Evolutionary conservation across 805 yeast species (phyloP).

Genomic region (Lipomyces oligophaga): DNA sequence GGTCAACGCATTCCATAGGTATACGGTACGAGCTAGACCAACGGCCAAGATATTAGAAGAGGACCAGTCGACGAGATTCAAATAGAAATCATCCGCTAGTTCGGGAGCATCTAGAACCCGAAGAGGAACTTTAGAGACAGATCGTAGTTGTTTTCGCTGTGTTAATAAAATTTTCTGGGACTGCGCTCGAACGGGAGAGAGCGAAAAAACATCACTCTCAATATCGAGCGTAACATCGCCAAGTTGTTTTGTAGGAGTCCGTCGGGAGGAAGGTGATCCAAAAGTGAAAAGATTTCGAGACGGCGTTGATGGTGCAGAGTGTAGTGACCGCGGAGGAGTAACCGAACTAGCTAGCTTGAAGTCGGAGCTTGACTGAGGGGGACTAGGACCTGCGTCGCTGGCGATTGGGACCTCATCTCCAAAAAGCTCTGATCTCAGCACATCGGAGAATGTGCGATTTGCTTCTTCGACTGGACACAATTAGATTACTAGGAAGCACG

Average conservation of each 20-base stretch:
- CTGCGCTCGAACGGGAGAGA: slow-evolving; percentile 86
- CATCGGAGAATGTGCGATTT: slow-evolving; percentile 77
- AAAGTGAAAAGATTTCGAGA: slow-evolving; percentile 66
- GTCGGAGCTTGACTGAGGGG: slow-evolving; percentile 24
- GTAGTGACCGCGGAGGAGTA: slow-evolving; percentile 24
- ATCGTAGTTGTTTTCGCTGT: slow-evolving; percentile 75
- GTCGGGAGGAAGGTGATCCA: slow-evolving; percentile 56
- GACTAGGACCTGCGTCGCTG: slow-evolving; percentile 32
- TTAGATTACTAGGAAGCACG: not conserved
- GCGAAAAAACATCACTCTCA: slow-evolving; percentile 70
- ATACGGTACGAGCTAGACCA: slow-evolving; percentile 82
- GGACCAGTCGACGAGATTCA: slow-evolving; percentile 94
- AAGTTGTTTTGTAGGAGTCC: slow-evolving; percentile 42
- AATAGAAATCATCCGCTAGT: slow-evolving; percentile 86
- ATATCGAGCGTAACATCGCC: slow-evolving; percentile 41
- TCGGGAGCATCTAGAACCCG: slow-evolving; percentile 96
- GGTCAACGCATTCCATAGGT: slow-evolving; percentile 82
- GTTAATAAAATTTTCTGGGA: slow-evolving; percentile 73
- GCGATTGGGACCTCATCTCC: slow-evolving; percentile 80
- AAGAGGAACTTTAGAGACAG: slow-evolving; percentile 81
- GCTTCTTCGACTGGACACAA: slow-evolving; percentile 62
- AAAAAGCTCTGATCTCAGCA: slow-evolving; percentile 83
- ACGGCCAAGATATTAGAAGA: slow-evolving; percentile 83
- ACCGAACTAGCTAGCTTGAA: slow-evolving; percentile 11
- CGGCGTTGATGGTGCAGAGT: slow-evolving; percentile 36